Base-by-base conservation (phyloP, 257 asterid genomes). In the Nicotiana otophora region DNA sequence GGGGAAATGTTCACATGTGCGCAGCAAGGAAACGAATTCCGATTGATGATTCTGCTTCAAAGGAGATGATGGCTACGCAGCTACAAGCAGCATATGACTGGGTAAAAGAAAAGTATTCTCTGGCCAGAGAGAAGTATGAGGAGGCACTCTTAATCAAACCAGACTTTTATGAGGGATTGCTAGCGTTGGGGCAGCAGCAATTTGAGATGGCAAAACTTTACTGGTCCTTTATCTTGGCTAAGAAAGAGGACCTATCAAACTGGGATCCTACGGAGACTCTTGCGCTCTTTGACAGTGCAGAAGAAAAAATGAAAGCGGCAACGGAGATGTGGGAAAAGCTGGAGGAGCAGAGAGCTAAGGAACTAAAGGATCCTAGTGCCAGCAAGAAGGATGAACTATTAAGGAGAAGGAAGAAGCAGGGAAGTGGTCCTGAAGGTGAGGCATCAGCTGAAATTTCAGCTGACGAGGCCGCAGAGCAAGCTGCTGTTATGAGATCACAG, bases 1-100 rank as follows among this genome's bases (percentile, higher is more conserved):
- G 98, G 98, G 98, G 98, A 69, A 96, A 96, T 80, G 98, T 96
- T 19, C 97, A 96, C 58, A 94, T 96, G 99, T 96, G 99, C 86
- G 94, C 98, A 4, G 98, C 99, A 33, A 90, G 99, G 88, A 96
- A 94, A 84, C 90, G 92, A 72, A 93, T 96, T 81, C 98, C 99
- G 7, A 89, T 93, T 10, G 98, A 94, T 65, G 97, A 94, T 83
- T 91, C 98, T 6, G 90, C 95, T 33, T 91, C 90, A 15, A 89
- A 92, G 88, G 99, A 90, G 26, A 53, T 85, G 69, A 88, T 90
- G 97, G 89, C 91, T 46, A 81, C 84, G 16, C 98, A 96, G 86
- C 97, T 96, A 67, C 95, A 90, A 86, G 83, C 79, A 34, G 98
- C 99, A 58, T 94, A 94, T 80, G 97, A 92, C 58, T 96, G 96